A percentile compares a stretch with the other conserved stretches of the same genome.
Conservation (phyloP, 306 rosid genomes). For the Pachyrhizus erosus region DNA sequence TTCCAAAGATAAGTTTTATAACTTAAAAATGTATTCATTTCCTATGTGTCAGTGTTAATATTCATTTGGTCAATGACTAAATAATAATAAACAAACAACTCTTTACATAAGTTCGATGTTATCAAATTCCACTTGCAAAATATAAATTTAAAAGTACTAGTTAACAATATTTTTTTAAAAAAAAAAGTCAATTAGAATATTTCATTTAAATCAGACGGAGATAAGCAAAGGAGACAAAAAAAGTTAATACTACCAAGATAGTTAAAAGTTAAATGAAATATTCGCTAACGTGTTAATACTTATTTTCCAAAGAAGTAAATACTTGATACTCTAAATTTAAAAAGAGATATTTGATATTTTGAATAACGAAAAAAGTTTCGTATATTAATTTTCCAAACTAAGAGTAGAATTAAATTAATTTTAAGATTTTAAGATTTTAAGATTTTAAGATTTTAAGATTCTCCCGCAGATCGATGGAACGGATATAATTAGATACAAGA, state of each 20-base stretch:
- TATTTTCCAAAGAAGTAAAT: no score
- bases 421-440: neutral
- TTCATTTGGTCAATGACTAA: neutral
- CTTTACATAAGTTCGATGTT: neutral
- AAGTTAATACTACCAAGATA: neutral
- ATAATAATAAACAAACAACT: neutral
- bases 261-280: neutral
- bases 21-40: neutral
- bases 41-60: neutral
- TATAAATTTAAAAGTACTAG: neutral
- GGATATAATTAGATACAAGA: no score
- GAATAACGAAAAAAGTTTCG: no score
- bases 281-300: neutral
- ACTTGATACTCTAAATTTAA: no score
- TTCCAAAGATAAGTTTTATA: neutral
- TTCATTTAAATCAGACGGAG: no score
- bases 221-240: neutral
- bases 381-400: no score
- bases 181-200: neutral
- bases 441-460: neutral
- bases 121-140: neutral
- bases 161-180: no score
- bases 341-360: no score
- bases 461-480: neutral
- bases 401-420: no score